Percentiles rank a stretch among this genome's conserved stretches.
These are phyloP conservation scores for Aureoboletus auriporus DNA, from an alignment of 768 basidiomycete species.

Conservation along the genomic window DNA sequence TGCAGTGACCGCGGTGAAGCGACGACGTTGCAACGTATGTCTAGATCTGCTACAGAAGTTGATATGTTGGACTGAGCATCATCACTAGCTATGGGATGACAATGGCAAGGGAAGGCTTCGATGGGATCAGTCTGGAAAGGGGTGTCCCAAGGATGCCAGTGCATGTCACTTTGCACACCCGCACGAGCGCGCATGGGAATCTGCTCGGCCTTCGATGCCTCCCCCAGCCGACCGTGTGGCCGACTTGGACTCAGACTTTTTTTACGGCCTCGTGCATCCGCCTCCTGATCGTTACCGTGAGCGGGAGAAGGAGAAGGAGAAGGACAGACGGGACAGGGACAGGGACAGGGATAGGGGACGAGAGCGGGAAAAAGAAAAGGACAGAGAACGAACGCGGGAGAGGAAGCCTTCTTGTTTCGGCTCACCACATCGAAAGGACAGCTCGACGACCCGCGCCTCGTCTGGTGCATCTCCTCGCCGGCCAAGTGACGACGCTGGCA, in stretches of 20 bases:
- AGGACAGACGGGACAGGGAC: not conserved
- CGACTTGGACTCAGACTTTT: slow-evolving; percentile 22
- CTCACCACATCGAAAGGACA: slow-evolving; percentile 18
- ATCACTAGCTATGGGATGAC: slow-evolving; percentile 26
- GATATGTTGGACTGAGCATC: slow-evolving; percentile 4
- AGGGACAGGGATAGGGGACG: not conserved
- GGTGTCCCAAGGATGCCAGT: slow-evolving; percentile 19
- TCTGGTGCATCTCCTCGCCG: slow-evolving; percentile 9
- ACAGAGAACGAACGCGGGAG: not conserved
- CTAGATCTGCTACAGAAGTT: not conserved
- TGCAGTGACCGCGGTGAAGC: slow-evolving; percentile 10
- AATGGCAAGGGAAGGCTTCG: slow-evolving; percentile 20
- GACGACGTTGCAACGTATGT: slow-evolving; percentile 30
- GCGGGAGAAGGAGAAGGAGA: slow-evolving; percentile 8
- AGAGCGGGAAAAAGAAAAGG: not conserved
- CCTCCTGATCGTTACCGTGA: slow-evolving; percentile 11
- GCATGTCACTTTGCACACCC: slow-evolving; percentile 32
- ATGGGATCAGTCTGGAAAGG: slow-evolving; percentile 10
- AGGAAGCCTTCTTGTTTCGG: slow-evolving; percentile 8
- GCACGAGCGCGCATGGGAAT: slow-evolving; percentile 29
- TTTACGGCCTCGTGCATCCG: slow-evolving; percentile 10
- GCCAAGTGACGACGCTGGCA: slow-evolving; percentile 7
- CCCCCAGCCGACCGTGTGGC: slow-evolving; percentile 15
- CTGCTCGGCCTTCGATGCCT: slow-evolving; percentile 25
- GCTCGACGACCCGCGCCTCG: slow-evolving; percentile 7